phyloP scores from a whole-genome alignment of 768 basidiomycete genomes.

The Phanerodontia chrysosporium region DNA sequence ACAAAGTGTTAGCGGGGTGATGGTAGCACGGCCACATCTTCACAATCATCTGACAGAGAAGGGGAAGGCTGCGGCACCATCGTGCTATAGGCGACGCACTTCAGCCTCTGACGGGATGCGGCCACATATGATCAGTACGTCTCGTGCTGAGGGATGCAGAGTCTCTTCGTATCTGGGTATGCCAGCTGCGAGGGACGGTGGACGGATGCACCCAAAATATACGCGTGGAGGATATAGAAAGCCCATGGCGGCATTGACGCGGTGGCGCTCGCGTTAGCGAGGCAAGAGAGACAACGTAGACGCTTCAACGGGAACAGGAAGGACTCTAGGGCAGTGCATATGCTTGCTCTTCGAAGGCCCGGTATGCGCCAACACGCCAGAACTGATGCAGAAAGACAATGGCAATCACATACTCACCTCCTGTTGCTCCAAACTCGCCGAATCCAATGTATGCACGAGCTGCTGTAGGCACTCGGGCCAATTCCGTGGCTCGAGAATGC shows the following conservation, averaged over 20 bases:
- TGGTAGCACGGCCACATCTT: background rate
- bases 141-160: too few species aligned
- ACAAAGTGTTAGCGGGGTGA: background rate
- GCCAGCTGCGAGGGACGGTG: background rate
- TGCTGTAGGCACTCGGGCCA: conserved; percentile 95
- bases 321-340: background rate
- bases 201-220: background rate
- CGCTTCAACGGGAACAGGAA: background rate
- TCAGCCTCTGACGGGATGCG: background rate
- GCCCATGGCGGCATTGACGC: background rate
- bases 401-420: conserved; percentile 56
- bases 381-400: background rate
- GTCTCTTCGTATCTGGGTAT: background rate
- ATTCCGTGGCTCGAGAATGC: conserved; percentile 81
- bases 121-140: background rate
- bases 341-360: conserved; percentile 2
- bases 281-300: background rate
- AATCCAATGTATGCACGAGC: conserved; percentile 77
- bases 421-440: conserved; percentile 68
- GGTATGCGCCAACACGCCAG: background rate
- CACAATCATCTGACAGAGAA: background rate
- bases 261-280: background rate
- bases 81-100: too few species aligned
- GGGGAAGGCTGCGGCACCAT: too few species aligned
- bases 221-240: background rate